These are phyloP conservation scores for Rhynchospora pubera DNA, from an alignment of 176 grass and related monocot species.

Conservation along the genomic window DNA sequence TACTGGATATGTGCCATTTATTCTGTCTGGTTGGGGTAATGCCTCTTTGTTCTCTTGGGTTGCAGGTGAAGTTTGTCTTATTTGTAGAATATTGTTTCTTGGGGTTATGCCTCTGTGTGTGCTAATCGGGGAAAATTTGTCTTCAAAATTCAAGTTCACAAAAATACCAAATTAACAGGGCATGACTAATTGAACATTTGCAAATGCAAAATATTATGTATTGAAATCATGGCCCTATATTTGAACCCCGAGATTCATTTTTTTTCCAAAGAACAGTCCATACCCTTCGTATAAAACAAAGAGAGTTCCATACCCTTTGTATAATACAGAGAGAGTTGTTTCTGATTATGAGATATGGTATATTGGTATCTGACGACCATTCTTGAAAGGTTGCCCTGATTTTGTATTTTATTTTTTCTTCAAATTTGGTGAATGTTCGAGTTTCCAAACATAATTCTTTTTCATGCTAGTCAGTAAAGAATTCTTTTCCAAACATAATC, in stretches of 20 bases:
- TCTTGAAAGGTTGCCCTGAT: neutral
- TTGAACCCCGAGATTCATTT: neutral
- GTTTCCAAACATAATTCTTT: neutral
- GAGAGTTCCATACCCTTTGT: no score
- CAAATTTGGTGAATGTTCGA: neutral
- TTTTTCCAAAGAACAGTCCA: neutral
- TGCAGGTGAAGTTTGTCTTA: neutral
- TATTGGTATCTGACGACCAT: neutral
- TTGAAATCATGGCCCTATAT: neutral
- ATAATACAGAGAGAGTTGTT: neutral
- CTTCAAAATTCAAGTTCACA: neutral
- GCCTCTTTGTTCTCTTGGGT: neutral
- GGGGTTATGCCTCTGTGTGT: no score
- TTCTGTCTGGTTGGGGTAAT: neutral
- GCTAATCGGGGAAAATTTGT: neutral
- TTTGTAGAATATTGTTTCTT: neutral
- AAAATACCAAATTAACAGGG: neutral
- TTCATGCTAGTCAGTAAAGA: neutral
- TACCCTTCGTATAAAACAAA: no score
- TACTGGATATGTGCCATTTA: neutral
- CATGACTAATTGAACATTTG: neutral
- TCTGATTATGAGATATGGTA: neutral
- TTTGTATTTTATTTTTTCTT: neutral
- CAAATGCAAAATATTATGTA: neutral
- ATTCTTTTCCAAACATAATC: no score